Base-by-base conservation (phyloP, 202 grass and related monocot genomes). In the Brachypodium distachyon region DNA sequence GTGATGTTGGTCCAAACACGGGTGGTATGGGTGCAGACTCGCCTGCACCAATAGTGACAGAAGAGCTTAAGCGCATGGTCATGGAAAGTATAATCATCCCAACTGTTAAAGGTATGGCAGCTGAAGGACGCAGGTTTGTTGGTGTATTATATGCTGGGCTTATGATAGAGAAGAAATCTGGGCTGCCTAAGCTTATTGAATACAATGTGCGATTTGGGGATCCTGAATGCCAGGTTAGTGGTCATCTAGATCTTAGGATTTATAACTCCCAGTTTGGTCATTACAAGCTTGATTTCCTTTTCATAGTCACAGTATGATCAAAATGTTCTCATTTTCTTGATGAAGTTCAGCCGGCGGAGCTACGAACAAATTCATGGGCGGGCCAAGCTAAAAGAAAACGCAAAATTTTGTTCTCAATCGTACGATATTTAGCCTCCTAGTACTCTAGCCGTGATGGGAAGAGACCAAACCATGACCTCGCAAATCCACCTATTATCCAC, bases 21-120 rank as follows among this genome's bases (percentile, higher is more conserved):
- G 95, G 95, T 9, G 95, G 95, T 56, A 94, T 94, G 95, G 95
- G 91, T 61, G 94, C 94, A 62, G 94, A 97, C 34, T 97, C 94
- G 52, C 94, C 94, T 79, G 89, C 94, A 74, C 89, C 91, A 48
- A 44, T 97, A 61, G 60, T 94, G 17, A 94, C 95, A 1, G 64
- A 85, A 55, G 87, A 92, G 25, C 87, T 97, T 41, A 84, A 94
- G 66, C 22, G 9, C 28, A 77, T 46, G n/a, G 87, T 97, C 10
- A 97, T 92, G 94, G 86, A 94, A 78, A 84, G 71, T 13, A 94
- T 97, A 86, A 97, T 97, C 55, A 60, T 63, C 48, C 91, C 94
- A 49, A 97, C 87, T 0, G 89, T 97, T 81, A 92, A 88, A 59
- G 94, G 94, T 46, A 97, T 97, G 94, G 86, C 84, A 58, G 80